Percentiles rank a stretch among this genome's conserved stretches.
Conservation (phyloP, 176 grass and related monocot species). For the Poa annua region DNA sequence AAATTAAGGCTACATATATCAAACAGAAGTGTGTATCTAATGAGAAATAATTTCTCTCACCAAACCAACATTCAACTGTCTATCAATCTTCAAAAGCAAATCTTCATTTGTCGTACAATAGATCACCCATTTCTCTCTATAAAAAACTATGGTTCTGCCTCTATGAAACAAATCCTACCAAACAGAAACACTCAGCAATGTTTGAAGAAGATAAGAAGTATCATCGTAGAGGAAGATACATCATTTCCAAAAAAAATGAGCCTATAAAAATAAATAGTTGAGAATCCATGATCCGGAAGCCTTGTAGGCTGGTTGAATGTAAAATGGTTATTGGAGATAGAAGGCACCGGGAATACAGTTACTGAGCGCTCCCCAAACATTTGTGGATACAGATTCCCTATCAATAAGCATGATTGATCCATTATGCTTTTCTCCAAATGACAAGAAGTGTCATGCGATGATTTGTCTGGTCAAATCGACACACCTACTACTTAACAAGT, state of each 20-base stretch:
- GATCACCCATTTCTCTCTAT: neutral
- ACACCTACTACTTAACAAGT: no score
- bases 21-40: no score
- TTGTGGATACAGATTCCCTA: neutral
- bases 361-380: neutral
- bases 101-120: no score
- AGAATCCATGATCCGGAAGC: neutral
- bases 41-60: no score
- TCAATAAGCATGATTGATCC: no score
- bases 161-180: neutral
- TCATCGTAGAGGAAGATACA: neutral
- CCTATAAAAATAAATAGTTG: neutral
- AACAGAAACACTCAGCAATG: neutral
- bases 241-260: neutral
- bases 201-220: neutral
- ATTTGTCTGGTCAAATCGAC: no score
- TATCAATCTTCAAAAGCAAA: no score
- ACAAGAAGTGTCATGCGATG: no score
- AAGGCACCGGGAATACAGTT: neutral
- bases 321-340: neutral
- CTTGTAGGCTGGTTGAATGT: neutral
- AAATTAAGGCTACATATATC: no score
- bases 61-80: no score
- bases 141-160: neutral
- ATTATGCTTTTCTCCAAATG: no score